Evolutionary conservation across 2,329 filamentous ascomycete species (phyloP).

Genomic region (Monosporascus cannonballus): DNA sequence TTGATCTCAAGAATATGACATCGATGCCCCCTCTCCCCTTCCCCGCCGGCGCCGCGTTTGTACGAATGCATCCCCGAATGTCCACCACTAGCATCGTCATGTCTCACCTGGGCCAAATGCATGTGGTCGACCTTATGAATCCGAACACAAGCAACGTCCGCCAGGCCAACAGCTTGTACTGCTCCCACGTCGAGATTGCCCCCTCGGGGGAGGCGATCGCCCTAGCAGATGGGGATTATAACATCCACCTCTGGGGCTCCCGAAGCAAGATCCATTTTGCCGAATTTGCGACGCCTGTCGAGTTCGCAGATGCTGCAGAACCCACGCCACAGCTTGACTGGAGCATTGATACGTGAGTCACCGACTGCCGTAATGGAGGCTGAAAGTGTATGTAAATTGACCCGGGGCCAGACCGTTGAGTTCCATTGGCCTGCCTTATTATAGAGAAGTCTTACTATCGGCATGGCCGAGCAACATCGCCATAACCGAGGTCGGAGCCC

Average conservation of each 20-base stretch:
- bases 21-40: conserved; percentile 88
- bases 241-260: conserved; percentile 83
- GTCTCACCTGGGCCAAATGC: conserved; percentile 87
- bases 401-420: conserved; percentile 62
- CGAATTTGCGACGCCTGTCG: conserved; percentile 70
- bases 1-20: conserved; percentile 84
- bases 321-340: conserved; percentile 58
- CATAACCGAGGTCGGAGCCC: conserved; percentile 77
- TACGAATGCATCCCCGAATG: conserved; percentile 94
- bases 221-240: conserved; percentile 70
- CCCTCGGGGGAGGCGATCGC: conserved; percentile 82
- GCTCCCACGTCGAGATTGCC: conserved; percentile 79
- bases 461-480: conserved; percentile 77
- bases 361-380: not conserved
- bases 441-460: conserved; percentile 80
- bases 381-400: not conserved
- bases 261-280: conserved; percentile 81
- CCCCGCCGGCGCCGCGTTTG: conserved; percentile 86
- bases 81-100: conserved; percentile 91
- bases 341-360: conserved; percentile 61
- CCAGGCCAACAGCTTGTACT: conserved; percentile 72
- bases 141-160: conserved; percentile 80
- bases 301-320: conserved; percentile 65
- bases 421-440: conserved; percentile 86
- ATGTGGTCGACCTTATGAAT: conserved; percentile 93